Base-by-base conservation (phyloP, 139 green algal genomes). In the Coelastrella sp. region DNA sequence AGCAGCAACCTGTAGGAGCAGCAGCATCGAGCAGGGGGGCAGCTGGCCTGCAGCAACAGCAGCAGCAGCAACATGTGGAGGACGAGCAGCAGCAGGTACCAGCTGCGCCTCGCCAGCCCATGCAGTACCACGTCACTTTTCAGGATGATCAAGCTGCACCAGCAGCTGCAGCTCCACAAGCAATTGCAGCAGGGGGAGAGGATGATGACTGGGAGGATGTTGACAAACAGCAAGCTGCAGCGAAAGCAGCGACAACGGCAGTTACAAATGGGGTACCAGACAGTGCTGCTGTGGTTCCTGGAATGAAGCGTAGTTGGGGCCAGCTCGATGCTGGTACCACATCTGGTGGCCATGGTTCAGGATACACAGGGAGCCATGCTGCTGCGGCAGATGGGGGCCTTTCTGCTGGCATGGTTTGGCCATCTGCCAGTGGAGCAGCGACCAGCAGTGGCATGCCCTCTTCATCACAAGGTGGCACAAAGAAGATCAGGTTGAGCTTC, bases 371-470 rank as follows among this genome's bases (percentile, higher is more conserved):
- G n/a, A n/a, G n/a, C n/a, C n/a, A n/a, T n/a, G n/a, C n/a, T 57
- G 35, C 13, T 57, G 30, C 43, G 32, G 11, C 0, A 7, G 37
- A 32, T 34, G 59, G 73, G 19, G 35, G 23, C 34, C 13, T 11
- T 21, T 67, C 45, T 45, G 71, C 3, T 63, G 71, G 30, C 23
- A 41, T 41, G 71, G 41, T 50, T 19, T 60, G 19, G 9, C 25
- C 34, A 19, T 50, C 48, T 48, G 72, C 5, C 41, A 43, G 72
- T 5, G 37, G 35, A 27, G 32, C 17, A 27, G 48, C 48, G 8
- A 81, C 73, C 27, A 81, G 73, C 73, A 81, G 73, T 50, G 73
- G 73, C 30, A 48, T 67, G 48, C 73, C 73, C 7, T 68, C 73
- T 50, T 81, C 73, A 4, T 60, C 35, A 17, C 48, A 66, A 30